A percentile compares a stretch with the other conserved stretches of the same genome.
These are phyloP conservation scores for Termitomyces titanicus DNA, from an alignment of 768 basidiomycete genomes.

Conservation along the genomic window DNA sequence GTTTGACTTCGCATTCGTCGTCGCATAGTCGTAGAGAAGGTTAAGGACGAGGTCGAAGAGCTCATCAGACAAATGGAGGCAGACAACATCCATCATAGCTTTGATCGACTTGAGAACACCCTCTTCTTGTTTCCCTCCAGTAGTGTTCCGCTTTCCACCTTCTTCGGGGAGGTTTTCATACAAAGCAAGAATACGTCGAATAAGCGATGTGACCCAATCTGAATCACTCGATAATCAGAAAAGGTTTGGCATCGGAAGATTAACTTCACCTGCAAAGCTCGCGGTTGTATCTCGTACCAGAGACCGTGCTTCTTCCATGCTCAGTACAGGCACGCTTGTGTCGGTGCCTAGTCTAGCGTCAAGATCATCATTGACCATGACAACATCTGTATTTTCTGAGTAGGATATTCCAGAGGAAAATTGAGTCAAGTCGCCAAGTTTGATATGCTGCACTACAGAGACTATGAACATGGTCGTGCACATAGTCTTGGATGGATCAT, in stretches of 20 bases:
- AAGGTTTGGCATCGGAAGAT: not conserved
- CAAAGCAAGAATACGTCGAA: conserved; percentile 73
- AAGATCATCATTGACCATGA: conserved; percentile 40
- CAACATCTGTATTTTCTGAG: conserved; percentile 53
- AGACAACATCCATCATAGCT: conserved; percentile 77
- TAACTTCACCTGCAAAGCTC: conserved; percentile 61
- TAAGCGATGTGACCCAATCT: conserved; percentile 82
- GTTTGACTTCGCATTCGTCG: conserved; percentile 87
- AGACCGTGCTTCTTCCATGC: conserved; percentile 64
- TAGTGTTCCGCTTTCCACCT: conserved; percentile 81
- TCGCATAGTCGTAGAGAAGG: conserved; percentile 81
- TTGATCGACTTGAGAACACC: conserved; percentile 74
- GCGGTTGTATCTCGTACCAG: conserved; percentile 77
- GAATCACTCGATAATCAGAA: conserved; percentile 1
- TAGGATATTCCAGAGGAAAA: conserved; percentile 54
- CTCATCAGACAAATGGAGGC: conserved; percentile 71
- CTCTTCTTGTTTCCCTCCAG: conserved; percentile 84
- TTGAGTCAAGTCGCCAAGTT: conserved; percentile 72
- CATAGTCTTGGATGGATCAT: conserved; percentile 77
- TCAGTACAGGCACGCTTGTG: conserved; percentile 35
- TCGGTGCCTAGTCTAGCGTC: conserved; percentile 46
- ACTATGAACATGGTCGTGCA: conserved; percentile 79
- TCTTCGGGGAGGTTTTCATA: conserved; percentile 96
- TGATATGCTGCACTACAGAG: conserved; percentile 69
- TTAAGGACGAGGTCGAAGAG: conserved; percentile 85